These are phyloP conservation scores for Zygosaccharomyces gambellarensis DNA, from an alignment of 805 yeast genomes.

Conservation along the genomic window DNA sequence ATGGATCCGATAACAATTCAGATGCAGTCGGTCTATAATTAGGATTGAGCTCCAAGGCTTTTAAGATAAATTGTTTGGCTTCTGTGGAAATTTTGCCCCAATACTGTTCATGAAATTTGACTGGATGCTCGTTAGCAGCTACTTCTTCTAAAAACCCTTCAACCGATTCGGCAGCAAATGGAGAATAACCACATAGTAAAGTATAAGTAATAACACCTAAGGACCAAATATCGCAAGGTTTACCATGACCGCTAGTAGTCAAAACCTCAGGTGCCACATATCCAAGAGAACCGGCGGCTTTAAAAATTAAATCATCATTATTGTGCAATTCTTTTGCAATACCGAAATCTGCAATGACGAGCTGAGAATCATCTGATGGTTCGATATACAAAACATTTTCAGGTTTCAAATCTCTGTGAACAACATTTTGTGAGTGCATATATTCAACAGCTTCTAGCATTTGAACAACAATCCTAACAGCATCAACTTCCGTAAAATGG, in stretches of 20 bases:
- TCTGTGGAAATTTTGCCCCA: constrained; percentile 78
- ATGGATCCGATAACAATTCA: constrained; percentile 62
- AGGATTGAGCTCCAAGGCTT: constrained; percentile 66
- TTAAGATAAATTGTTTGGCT: constrained; percentile 73
- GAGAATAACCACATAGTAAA: constrained; percentile 84
- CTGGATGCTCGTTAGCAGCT: constrained; percentile 58
- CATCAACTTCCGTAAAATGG: constrained; percentile 83
- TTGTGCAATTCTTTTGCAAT: constrained; percentile 73
- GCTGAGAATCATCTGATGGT: constrained; percentile 53
- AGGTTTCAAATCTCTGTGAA: constrained; percentile 92
- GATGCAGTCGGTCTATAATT: constrained; percentile 61
- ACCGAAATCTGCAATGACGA: constrained; percentile 94
- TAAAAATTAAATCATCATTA: constrained; percentile 55
- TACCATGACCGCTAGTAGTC: constrained; percentile 79
- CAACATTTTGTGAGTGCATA: constrained; percentile 70
- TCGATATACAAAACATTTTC: constrained; percentile 78
- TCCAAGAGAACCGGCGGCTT: constrained; percentile 89
- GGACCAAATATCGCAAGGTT: constrained; percentile 95
- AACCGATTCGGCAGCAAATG: constrained; percentile 80
- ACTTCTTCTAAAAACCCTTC: constrained; percentile 80
- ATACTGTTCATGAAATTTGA: constrained; percentile 80
- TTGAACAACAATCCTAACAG: constrained; percentile 68
- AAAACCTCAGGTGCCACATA: constrained; percentile 97
- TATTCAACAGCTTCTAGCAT: constrained; percentile 74
- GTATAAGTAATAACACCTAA: constrained; percentile 91